Evolutionary conservation across 108 stramenopile genomes (phyloP), one percentile per base, ranked within the genome.

Genomic region (Pseudonitzschia multistriata): DNA sequence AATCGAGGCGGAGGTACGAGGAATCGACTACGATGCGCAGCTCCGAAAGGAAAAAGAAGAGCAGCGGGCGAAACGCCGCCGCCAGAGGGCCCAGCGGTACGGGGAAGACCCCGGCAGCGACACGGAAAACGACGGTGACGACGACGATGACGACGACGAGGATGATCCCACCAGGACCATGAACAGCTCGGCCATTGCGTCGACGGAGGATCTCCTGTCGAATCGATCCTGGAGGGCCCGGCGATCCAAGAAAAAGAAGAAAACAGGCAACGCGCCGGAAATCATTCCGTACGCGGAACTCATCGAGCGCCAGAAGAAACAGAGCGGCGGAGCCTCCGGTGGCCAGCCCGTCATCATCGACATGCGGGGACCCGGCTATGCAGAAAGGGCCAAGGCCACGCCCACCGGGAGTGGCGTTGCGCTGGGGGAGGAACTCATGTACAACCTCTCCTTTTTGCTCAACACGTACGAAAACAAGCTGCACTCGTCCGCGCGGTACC

Each of bases 371-470:
- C 85, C 88, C 6, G 24, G 66, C 3, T 27, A 10, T 1, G 6
- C 24, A 0, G 13, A 49, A 13, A 22, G 63, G 1, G 17, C 48
- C 14, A n/a, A 56, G 0, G 33, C 74, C 0, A 28, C 55, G 0
- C 37, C 50, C 6, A 40, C 37, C 11, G 49, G n/a, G 10, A n/a
- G n/a, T n/a, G 33, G 45, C 21, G 79, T 83, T 40, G 83, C 71
- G 5, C 71, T 96, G 21, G 96, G 88, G 28, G 87, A 85, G 56
- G 96, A 96, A 70, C 67, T 96, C 30, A 70, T 96, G 33, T 88
- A 90, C 81, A 96, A 96, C 72, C 59, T 94, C 5, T 85, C 87
- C 0, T 70, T 92, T 21, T 60, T 94, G 35, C 64, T 94, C 27
- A 82, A 86, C 52, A 91, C 82, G 24, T 69, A 87, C 48, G 94